Base-by-base conservation (phyloP, 805 yeast genomes). In the Metahyphopichia silvanorum region DNA sequence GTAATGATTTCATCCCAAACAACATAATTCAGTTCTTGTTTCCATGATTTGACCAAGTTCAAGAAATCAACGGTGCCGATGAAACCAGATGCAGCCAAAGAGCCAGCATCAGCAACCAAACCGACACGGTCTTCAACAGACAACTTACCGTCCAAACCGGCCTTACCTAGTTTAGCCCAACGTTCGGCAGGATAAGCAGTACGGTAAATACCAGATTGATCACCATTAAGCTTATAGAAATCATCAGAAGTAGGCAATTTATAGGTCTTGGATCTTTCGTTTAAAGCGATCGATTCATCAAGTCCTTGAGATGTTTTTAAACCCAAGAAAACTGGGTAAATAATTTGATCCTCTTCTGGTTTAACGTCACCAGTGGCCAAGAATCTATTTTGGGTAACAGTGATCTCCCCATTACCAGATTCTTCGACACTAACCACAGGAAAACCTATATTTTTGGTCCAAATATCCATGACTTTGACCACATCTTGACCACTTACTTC, bases 371-470 rank as follows among this genome's bases (percentile, higher is more conserved):
- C 88, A 25, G 91, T 79, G 24, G 82, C 71, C 42, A 85, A 71
- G 65, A 75, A 85, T 51, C 95, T 76, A 60, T 81, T 71, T 61
- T 85, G 95, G 33, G 77, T 73, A 31, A 85, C 66, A 14, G 67
- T 69, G 33, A 83, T 58, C 31, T 69, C 64, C 31, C 69, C 61
- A 15, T 67, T 67, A 11, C 44, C 48, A 31, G 67, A 65, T 59
- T 82, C 89, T 31, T 71, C 67, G 23, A 84, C 89, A 21, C 74
- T 62, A 31, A 86, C 63, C 11, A 85, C 77, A 16, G 94, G 94
- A 66, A 69, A 85, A 6, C 94, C 94, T 38, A 82, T 75, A 50
- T 81, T 76, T 48, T 77, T 77, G 37, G 88, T 84, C 94, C 95
- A 85, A 38, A 77, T 74, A 49, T 78, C 77, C 93, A 85, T 85